phyloP scores from a whole-genome alignment of 306 rosid genomes.

The Geum urbanum region DNA sequence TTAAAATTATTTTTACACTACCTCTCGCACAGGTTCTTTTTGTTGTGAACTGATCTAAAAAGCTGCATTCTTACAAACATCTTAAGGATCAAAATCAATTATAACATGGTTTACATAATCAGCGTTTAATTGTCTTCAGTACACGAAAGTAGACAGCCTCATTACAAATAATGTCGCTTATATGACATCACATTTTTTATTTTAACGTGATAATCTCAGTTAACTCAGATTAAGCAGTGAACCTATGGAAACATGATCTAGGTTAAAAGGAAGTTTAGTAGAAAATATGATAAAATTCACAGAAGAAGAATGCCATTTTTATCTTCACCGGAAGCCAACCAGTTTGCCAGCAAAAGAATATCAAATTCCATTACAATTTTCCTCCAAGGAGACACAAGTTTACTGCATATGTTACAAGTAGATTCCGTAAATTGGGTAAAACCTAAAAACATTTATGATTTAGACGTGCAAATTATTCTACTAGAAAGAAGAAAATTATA shows the following conservation, averaged over 20 bases:
- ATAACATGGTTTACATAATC: neutral
- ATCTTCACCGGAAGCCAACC: neutral
- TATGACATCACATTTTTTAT: neutral
- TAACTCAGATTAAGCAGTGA: neutral
- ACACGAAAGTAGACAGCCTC: neutral
- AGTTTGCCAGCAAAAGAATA: neutral
- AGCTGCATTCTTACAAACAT: neutral
- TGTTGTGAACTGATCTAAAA: neutral
- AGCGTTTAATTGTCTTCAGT: neutral
- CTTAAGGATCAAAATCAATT: neutral
- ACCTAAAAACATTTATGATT: neutral
- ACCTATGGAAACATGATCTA: neutral
- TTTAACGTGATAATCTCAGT: neutral
- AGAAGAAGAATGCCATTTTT: neutral
- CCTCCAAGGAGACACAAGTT: neutral
- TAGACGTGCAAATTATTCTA: conserved; percentile 11
- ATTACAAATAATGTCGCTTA: neutral
- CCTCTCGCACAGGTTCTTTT: neutral
- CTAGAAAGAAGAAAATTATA: conserved; percentile 10
- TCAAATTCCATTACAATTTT: neutral
- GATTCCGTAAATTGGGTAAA: neutral
- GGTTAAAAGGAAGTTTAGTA: neutral
- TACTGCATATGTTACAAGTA: neutral
- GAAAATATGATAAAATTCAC: neutral
- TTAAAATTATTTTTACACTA: neutral